Evolutionary conservation across 768 basidiomycete species (phyloP), one percentile per base, ranked within the genome.

Genomic region (Phlebiopsis gigantea): DNA sequence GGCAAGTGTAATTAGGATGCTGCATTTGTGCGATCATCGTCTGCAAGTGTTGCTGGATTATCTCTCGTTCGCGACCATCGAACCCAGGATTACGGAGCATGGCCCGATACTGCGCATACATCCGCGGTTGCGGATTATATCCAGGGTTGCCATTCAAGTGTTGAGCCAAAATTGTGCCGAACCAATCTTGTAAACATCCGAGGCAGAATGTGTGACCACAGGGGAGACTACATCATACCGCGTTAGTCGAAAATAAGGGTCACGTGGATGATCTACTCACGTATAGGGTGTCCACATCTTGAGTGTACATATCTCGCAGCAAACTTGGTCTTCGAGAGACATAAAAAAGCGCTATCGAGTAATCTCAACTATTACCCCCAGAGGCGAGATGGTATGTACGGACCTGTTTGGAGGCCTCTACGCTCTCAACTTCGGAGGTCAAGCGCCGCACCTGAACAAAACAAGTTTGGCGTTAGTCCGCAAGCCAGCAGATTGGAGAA

Each of bases 191-290:
- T 7, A 90, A 73, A 61, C 87, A 90, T 5, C 66, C 66, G 59
- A 79, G 71, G 64, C 87, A 90, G 64, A 84, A 88, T 0, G 81
- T 79, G 67, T 90, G 88, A 2, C 88, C 88, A 54, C 88, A 90
- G 5, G 79, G 69, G 21, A 90, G 73, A 5, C 87, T 89, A 62
- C 8, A 31, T 39, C 44, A 34, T 24, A 15, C n/a, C 12, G n/a
- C 17, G 55, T 57, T 1, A 42, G 46, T 46, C 15, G 21, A 8
- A 19, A 17, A 17, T 5, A 15, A n/a, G 2, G 47, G 3, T 12
- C 6, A 24, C 45, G 24, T 34, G 8, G 14, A 5, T 15, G 15
- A 45, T 6, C 5, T 46, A 73, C 85, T 42, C 62, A 88, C 87
- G 78, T 75, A 62, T 80, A 85, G 0, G 88, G 87, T 7, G 73